Conservation (phyloP, 2,329 filamentous ascomycete genomes). For the Macrophomina tecta region DNA sequence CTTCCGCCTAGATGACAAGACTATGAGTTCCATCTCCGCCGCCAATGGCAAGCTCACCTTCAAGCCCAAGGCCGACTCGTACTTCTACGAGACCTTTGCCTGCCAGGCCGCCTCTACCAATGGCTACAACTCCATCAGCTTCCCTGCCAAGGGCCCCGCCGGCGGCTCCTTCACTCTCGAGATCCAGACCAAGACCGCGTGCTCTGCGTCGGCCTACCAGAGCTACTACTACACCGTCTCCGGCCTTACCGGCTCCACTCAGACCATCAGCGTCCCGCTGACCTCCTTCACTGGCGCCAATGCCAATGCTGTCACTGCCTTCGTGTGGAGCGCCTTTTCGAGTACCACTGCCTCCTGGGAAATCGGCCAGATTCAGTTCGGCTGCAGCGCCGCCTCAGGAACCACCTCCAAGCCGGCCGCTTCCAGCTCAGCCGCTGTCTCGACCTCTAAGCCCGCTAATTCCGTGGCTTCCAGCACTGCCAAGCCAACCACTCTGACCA, state of each 20-base stretch:
- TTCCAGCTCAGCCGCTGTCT: not conserved
- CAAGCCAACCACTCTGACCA: constrained; percentile 27
- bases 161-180: constrained; percentile 52
- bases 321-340: constrained; percentile 54
- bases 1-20: constrained; percentile 54
- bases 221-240: constrained; percentile 55
- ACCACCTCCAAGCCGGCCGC: constrained; percentile 9
- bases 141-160: constrained; percentile 54
- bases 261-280: constrained; percentile 60
- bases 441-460: constrained; percentile 25
- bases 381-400: constrained; percentile 41
- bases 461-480: constrained; percentile 5
- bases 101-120: constrained; percentile 55
- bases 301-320: constrained; percentile 53
- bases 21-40: constrained; percentile 53
- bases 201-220: constrained; percentile 48
- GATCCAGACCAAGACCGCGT: constrained; percentile 56
- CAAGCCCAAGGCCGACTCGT: constrained; percentile 55
- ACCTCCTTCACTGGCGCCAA: constrained; percentile 58
- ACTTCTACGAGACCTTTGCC: constrained; percentile 61
- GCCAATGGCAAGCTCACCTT: constrained; percentile 56
- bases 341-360: constrained; percentile 51
- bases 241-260: constrained; percentile 56
- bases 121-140: constrained; percentile 56
- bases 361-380: constrained; percentile 56